These are phyloP conservation scores for Aphanoascus verrucosus DNA, from an alignment of 2,329 filamentous ascomycete genomes.

Conservation along the genomic window DNA sequence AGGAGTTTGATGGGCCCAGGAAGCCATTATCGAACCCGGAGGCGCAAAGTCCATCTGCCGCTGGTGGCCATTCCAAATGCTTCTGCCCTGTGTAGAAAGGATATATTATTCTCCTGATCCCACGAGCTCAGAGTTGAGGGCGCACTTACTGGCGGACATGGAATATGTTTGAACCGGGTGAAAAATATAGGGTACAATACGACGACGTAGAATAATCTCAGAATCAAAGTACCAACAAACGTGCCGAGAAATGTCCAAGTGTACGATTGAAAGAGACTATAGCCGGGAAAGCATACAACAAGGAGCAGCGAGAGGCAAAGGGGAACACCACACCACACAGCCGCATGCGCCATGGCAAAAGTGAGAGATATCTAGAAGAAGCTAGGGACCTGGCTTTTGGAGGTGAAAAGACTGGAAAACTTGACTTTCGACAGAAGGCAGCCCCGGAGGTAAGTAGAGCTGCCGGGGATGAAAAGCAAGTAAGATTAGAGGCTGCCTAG, in stretches of 20 bases:
- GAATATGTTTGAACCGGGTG: constrained; percentile 49
- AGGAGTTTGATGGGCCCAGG: constrained; percentile 50
- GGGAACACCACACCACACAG: neutral
- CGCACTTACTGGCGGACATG: constrained; percentile 40
- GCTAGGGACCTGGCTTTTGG: neutral
- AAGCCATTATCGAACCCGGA: constrained; percentile 29
- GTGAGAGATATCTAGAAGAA: neutral
- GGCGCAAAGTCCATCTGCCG: constrained; percentile 28
- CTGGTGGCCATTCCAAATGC: constrained; percentile 40
- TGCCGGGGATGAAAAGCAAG: too few relatives aligned
- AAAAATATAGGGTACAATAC: constrained; percentile 49
- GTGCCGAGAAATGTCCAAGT: constrained; percentile 8
- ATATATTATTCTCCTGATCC: neutral
- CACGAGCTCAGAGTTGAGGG: too few relatives aligned
- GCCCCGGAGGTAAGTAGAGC: neutral
- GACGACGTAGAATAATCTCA: constrained; percentile 24
- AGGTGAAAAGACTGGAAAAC: neutral
- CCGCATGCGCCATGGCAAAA: neutral
- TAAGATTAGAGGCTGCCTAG: too few relatives aligned
- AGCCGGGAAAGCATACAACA: constrained; percentile 4
- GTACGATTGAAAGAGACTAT: constrained; percentile 1
- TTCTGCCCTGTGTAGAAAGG: constrained; percentile 24
- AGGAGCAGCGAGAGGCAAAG: neutral
- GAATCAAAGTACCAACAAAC: neutral
- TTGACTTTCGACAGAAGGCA: neutral